These are phyloP conservation scores for Colletotrichum paranaense DNA, from an alignment of 2,329 filamentous ascomycete species.

Conservation along the genomic window DNA sequence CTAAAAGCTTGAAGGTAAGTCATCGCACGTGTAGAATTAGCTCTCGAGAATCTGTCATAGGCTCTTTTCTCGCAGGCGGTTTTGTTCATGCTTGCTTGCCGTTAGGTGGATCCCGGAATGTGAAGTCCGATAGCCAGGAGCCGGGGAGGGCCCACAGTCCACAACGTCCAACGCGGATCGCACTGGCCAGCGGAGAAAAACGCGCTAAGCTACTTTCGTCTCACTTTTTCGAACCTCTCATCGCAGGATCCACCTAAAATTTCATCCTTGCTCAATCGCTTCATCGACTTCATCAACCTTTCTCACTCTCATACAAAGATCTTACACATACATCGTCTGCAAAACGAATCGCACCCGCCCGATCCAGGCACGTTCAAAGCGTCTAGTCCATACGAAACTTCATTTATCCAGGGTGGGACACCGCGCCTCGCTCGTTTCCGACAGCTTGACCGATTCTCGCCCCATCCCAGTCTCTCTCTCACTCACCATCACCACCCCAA, in stretches of 20 bases:
- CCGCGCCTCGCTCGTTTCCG: neutral
- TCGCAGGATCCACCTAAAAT: constrained; percentile 30
- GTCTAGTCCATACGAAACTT: neutral
- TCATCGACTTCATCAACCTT: constrained; percentile 5
- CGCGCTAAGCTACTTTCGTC: constrained; percentile 7
- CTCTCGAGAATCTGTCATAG: too few species aligned
- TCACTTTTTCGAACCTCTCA: constrained; percentile 10
- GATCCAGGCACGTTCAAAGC: neutral
- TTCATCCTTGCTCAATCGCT: constrained; percentile 12
- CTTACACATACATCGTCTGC: neutral
- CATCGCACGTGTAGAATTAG: too few species aligned
- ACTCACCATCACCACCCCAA: neutral
- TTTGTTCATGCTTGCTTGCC: too few species aligned
- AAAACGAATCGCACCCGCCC: neutral
- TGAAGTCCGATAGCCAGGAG: neutral
- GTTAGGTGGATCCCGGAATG: neutral
- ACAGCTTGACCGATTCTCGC: neutral
- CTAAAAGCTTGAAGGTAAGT: too few species aligned
- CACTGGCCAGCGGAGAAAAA: neutral
- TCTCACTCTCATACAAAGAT: neutral
- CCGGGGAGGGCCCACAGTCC: neutral
- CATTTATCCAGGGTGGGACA: neutral
- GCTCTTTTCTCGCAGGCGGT: too few species aligned
- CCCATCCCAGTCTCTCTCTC: neutral
- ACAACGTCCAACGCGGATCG: neutral